phyloP scores from a whole-genome alignment of 1,284 basidiomycete genomes.

The Cyathus pygmaeus region DNA sequence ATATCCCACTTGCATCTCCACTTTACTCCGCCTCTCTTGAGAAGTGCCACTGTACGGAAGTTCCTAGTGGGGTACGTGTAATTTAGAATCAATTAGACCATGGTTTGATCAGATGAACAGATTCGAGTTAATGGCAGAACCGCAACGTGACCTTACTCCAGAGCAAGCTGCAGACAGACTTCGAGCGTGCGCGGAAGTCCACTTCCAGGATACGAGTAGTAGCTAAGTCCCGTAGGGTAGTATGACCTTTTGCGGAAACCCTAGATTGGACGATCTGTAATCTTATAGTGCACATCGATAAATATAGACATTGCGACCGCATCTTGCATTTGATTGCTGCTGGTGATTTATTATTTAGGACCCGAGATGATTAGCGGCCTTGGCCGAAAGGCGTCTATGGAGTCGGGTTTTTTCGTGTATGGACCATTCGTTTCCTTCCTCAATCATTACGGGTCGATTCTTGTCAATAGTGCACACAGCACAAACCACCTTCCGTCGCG shows the following conservation, averaged over 20 bases:
- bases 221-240: neutral
- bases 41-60: conserved; percentile 87
- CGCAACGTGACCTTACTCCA: conserved; percentile 90
- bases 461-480: conserved; percentile 73
- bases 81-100: neutral
- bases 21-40: conserved; percentile 88
- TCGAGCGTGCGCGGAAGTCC: conserved; percentile 46
- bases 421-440: conserved; percentile 73
- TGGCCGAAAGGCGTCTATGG: conserved; percentile 58
- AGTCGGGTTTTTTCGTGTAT: conserved; percentile 67
- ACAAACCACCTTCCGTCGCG: conserved; percentile 73
- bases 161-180: conserved; percentile 87
- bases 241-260: no score
- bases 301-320: no score
- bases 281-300: no score
- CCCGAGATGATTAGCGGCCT: conserved; percentile 10
- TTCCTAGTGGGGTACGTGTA: conserved; percentile 84
- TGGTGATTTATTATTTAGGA: no score
- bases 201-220: conserved; percentile 41
- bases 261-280: no score
- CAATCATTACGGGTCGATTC: conserved; percentile 78
- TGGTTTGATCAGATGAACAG: conserved; percentile 45
- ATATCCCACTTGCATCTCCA: conserved; percentile 90
- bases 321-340: no score
- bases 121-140: conserved; percentile 92